Evolutionary conservation across 2,329 filamentous ascomycete genomes (phyloP), one percentile per base, ranked within the genome.

Genomic region (Diaporthe velutina): DNA sequence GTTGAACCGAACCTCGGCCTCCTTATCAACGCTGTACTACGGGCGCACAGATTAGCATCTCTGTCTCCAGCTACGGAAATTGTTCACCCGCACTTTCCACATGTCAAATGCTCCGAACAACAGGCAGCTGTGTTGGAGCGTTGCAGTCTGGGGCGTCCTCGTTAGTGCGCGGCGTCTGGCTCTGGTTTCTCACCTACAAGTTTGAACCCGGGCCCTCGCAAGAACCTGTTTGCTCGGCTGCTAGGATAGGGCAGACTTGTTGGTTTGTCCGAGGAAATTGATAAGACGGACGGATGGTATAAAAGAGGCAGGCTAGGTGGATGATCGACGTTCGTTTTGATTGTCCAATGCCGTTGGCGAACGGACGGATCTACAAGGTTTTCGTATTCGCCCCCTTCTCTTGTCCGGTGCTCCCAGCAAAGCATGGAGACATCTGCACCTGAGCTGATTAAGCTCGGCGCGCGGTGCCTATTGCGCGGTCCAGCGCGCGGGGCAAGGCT

Each of bases 311-410:
- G 35, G 38, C 38, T 30, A 30, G 17, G 28, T 28, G 38, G n/a
- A 45, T 30, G 58, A 61, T 61, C 58, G 58, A 45, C 58, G 25
- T 38, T 15, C 22, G 58, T 2, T 61, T 61, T 45, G 38, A 61
- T 61, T 61, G 4, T 45, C 28, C 25, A 45, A 17, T 38, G 25
- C 58, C 58, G 17, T 13, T 10, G 25, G 38, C 25, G 58, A 61
- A 61, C 58, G 17, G 58, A 61, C 38, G 25, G 38, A 61, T 61
- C 38, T 61, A 61, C 58, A 61, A 45, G 17, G 58, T n/a, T 30
- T 42, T 61, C 58, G 58, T 61, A 45, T 61, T 61, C 58, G 58
- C 38, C 7, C 17, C 38, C n/a, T 9, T 3, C 2, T 15, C n/a
- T 38, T 40, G 13, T 17, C 58, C 25, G 58, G 25, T 28, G 15